Base-by-base conservation (phyloP, 2,329 filamentous ascomycete species). In the Teratosphaeria pseudoeucalypti region DNA sequence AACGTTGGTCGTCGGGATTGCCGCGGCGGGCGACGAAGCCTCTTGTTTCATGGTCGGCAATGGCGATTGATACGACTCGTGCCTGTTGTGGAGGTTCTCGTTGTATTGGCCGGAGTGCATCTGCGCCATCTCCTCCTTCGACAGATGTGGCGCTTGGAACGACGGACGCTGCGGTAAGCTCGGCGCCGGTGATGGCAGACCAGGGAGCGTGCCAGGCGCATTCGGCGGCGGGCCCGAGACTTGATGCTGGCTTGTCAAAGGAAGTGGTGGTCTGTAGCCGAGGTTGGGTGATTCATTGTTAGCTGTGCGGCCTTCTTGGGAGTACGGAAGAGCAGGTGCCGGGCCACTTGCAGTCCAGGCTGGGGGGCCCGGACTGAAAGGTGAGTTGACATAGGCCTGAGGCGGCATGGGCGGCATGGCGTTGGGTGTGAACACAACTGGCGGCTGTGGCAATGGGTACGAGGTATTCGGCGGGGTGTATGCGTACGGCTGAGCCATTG, bases 141-240 rank as follows among this genome's bases (percentile, higher is more conserved):
- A 82, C 61, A 81, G 74, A 58, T 75, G 75, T 32, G 81, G 79
- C 16, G 79, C 78, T 61, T 77, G 78, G 67, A 85, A 83, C 11
- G 78, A 76, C 16, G 84, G 84, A 57, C 84, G 78, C 63, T 85
- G 82, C 3, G 84, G 84, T 52, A 87, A 77, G 59, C 82, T 81
- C 26, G 82, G 78, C 14, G 80, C 79, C 55, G 76, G 69, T 12
- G 47, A 32, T n/a, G 81, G 81, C 55, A 83, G 72, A 67, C 79
- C 82, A 14, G 57, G 55, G 27, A 27, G 53, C 37, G 39, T 59
- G 26, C 52, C 32, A 34, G 56, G 54, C 26, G 60, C 57, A 9
- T n/a, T 23, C 34, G 39, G 37, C 26, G 59, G 53, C 12, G 59
- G 34, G n/a, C 43, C 39, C 23, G 29, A 47, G 43, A 19, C 43